Evolutionary conservation across 78 protist species (phyloP), one percentile per base, ranked within the genome.

Genomic region (Speleostelium caveatum): DNA sequence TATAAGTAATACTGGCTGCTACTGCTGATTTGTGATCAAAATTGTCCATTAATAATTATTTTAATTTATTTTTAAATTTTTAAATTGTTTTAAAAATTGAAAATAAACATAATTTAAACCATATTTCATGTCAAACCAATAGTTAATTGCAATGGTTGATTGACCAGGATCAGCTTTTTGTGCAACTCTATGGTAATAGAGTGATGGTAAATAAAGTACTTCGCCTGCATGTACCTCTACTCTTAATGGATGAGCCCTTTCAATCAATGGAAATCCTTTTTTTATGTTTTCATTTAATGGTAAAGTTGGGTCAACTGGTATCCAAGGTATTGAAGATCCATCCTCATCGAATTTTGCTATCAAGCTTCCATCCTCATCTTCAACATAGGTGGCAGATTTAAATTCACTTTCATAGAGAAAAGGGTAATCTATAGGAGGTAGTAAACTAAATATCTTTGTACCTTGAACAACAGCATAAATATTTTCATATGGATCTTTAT

Each of bases 371-470:
- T 42, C 49, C 33, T 33, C 49, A 19, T 51, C 69, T 16, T 53
- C 61, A 4, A 55, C 71, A 49, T 78, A 91, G 14, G 90, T 78
- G 5, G 95, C 87, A 68, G 77, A 49, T 33, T 39, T 32, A 39
- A 51, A 91, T 28, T 65, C 85, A 0, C 30, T 32, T 49, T 76
- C 75, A 56, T 91, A 91, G 22, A 91, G 75, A 21, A 78, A 91
- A 41, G 95, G 95, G 22, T 73, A 77, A 55, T 91, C 95, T 1
- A 41, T 78, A n/a, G 95, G 95, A 32, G 95, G 95, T 17, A 91
- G 28, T 26, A 91, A 55, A 17, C 83, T 78, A 55, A 91, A 91
- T 36, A 53, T 36, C 49, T 91, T 91, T 14, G 79, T 55, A 1
- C 95, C 95, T 51, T 22, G 51, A 7, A 91, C 85, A 5, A 91